phyloP scores from a whole-genome alignment of 768 basidiomycete genomes.

The Kwoniella europaea region DNA sequence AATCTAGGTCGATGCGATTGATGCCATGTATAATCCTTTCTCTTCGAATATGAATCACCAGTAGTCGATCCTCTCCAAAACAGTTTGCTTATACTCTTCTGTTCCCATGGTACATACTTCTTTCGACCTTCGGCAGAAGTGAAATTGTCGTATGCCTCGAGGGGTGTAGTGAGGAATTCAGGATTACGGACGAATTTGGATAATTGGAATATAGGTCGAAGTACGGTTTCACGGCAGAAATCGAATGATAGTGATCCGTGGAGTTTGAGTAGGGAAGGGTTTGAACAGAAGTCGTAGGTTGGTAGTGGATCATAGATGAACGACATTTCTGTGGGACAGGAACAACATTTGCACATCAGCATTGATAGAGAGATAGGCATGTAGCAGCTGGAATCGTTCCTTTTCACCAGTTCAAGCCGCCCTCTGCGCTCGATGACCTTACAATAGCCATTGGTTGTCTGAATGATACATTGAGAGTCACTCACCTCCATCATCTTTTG shows the following conservation, averaged over 20 bases:
- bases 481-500: slow-evolving; percentile 15
- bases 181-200: slow-evolving; percentile 53
- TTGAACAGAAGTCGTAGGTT: slow-evolving; percentile 50
- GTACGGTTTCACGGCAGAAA: slow-evolving; percentile 43
- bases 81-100: slow-evolving; percentile 56
- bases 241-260: slow-evolving; percentile 54
- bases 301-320: slow-evolving; percentile 51
- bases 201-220: slow-evolving; percentile 55
- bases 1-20: slow-evolving; percentile 57
- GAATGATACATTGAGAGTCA: not conserved
- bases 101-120: slow-evolving; percentile 55
- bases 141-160: slow-evolving; percentile 53
- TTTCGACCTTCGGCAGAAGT: slow-evolving; percentile 32
- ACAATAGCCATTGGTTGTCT: too few relatives aligned
- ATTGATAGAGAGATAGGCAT: too few relatives aligned
- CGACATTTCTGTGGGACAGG: slow-evolving; percentile 35
- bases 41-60: slow-evolving; percentile 51
- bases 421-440: too few relatives aligned
- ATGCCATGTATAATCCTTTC: slow-evolving; percentile 55
- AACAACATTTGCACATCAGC: not conserved
- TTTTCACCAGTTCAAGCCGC: not conserved
- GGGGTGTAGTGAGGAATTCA: slow-evolving; percentile 53
- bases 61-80: slow-evolving; percentile 59
- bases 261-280: slow-evolving; percentile 37
- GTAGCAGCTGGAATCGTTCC: not conserved